A percentile compares a stretch with the other conserved stretches of the same genome.
Evolutionary conservation across 106 monocot genomes (phyloP).

Genomic region (Dendrobium catenatum): DNA sequence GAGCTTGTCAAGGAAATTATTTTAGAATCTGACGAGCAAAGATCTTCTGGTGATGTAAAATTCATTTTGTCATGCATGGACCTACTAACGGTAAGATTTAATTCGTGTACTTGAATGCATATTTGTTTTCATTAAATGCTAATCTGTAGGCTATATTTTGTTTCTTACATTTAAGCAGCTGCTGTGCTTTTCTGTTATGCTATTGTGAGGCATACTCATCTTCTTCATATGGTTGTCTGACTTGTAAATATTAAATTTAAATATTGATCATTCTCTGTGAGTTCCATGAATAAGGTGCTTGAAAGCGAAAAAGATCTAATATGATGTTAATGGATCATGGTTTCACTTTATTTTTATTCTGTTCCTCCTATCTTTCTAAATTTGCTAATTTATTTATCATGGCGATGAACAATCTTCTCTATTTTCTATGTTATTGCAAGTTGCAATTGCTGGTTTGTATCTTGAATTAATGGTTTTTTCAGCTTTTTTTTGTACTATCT

Average conservation of each 20-base stretch:
- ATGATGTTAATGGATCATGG: background rate
- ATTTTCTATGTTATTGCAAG: background rate
- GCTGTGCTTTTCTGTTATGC: background rate
- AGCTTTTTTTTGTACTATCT: background rate
- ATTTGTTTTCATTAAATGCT: background rate
- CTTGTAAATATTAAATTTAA: background rate
- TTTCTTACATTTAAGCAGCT: background rate
- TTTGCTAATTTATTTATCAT: background rate
- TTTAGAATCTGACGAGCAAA: constrained; percentile 37
- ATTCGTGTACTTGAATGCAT: background rate
- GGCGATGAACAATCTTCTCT: background rate
- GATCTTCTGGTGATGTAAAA: constrained; percentile 37
- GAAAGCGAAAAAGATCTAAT: background rate
- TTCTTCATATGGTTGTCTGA: background rate
- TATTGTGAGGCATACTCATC: background rate
- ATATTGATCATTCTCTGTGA: background rate
- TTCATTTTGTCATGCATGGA: constrained; percentile 68
- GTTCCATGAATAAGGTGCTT: background rate
- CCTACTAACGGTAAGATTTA: constrained; percentile 62
- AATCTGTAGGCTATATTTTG: background rate
- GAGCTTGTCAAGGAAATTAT: constrained; percentile 74
- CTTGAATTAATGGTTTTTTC: background rate
- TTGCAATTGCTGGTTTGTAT: background rate
- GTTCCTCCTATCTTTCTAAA: background rate
- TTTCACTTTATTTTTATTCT: background rate